Evolutionary conservation across 192 early-diverging fungal genomes (phyloP).

Genomic region (Coemansia javaensis): DNA sequence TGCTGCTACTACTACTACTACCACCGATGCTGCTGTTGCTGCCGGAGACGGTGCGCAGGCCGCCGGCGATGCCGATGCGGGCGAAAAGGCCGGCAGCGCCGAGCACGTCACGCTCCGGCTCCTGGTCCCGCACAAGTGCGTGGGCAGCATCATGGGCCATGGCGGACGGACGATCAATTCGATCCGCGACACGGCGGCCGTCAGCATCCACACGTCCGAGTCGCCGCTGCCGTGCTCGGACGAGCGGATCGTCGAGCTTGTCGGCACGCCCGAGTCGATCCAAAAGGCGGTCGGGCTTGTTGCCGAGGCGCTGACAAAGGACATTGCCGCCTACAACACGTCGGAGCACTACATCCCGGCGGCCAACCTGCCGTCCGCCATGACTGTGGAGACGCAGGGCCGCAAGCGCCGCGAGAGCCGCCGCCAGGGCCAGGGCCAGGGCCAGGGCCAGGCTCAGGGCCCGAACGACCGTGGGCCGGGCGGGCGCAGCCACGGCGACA

Average conservation of each 20-base stretch:
- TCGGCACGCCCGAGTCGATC: constrained; percentile 32
- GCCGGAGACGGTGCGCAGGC: background rate
- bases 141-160: constrained; percentile 52
- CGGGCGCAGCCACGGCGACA: constrained; percentile 8
- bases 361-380: constrained; percentile 42
- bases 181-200: constrained; percentile 29
- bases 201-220: constrained; percentile 47
- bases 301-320: constrained; percentile 32
- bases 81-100: background rate
- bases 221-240: constrained; percentile 32
- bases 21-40: background rate
- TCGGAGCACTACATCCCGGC: constrained; percentile 42
- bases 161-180: constrained; percentile 46
- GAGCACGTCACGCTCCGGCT: constrained; percentile 25
- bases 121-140: constrained; percentile 48
- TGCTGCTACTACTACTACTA: background rate
- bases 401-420: constrained; percentile 37
- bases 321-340: constrained; percentile 31
- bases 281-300: constrained; percentile 33
- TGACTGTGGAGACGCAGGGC: constrained; percentile 40
- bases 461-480: background rate
- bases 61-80: background rate
- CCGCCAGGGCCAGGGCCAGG: constrained; percentile 17
- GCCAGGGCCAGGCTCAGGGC: too few species aligned
- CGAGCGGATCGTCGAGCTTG: constrained; percentile 41